These are phyloP conservation scores for Euphrasia arctica DNA, from an alignment of 305 asterid species.

Conservation along the genomic window DNA sequence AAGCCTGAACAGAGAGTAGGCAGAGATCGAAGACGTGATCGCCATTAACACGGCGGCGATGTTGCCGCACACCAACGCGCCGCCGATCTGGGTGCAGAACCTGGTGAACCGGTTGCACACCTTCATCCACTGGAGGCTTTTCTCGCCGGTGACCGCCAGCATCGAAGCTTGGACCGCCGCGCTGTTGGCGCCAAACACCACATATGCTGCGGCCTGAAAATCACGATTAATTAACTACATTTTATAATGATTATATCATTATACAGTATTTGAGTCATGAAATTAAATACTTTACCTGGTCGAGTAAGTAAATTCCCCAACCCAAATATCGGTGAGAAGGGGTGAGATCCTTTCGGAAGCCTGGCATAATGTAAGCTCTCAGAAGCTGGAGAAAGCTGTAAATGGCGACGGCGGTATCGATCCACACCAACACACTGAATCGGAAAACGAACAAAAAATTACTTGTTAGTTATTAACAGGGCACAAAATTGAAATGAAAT, in stretches of 20 bases:
- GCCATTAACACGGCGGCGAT: constrained; percentile 42
- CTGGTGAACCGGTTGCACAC: constrained; percentile 51
- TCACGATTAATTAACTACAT: too few species aligned
- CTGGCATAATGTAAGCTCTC: constrained; percentile 22
- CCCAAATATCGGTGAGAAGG: constrained; percentile 24
- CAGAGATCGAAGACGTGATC: constrained; percentile 47
- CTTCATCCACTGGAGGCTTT: constrained; percentile 65
- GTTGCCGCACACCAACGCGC: constrained; percentile 40
- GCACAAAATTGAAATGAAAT: neutral
- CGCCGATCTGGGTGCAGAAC: constrained; percentile 65
- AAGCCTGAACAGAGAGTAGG: constrained; percentile 47
- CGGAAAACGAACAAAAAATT: too few species aligned
- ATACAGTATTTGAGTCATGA: too few species aligned
- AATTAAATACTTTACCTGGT: constrained; percentile 30
- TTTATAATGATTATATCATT: too few species aligned
- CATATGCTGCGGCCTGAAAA: constrained; percentile 47
- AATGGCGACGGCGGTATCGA: constrained; percentile 50
- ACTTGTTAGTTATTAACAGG: neutral
- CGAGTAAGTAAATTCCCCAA: constrained; percentile 40
- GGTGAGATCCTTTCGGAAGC: constrained; percentile 13
- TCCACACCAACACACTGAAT: constrained; percentile 45
- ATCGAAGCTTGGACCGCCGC: constrained; percentile 53
- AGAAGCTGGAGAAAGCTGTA: constrained; percentile 48
- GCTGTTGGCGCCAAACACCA: constrained; percentile 44
- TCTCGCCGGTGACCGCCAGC: constrained; percentile 52